Conservation (phyloP, 2,329 filamentous ascomycete genomes). For the Akanthomyces dipterigenus region DNA sequence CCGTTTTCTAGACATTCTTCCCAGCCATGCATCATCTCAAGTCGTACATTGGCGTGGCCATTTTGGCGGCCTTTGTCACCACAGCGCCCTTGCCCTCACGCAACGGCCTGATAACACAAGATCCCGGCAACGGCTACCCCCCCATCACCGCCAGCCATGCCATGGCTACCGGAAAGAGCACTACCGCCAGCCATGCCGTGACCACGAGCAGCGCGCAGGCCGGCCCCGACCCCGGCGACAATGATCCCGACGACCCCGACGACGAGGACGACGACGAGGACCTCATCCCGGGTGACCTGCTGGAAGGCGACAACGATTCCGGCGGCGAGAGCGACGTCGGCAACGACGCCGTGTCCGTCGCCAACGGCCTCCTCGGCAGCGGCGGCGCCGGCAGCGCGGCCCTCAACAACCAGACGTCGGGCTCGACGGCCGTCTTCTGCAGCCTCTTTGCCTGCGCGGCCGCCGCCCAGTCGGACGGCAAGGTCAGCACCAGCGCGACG, state of each 20-base stretch:
- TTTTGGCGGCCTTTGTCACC: not conserved
- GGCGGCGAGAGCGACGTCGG: not conserved
- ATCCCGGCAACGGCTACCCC: not conserved
- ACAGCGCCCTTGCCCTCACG: not conserved
- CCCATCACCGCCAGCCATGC: not conserved
- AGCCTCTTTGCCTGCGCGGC: constrained; percentile 2
- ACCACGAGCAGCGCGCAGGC: not conserved
- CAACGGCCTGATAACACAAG: not conserved
- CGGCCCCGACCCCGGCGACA: not conserved
- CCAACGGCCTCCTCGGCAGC: constrained; percentile 4
- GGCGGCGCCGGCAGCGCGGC: not conserved
- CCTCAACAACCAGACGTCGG: not conserved
- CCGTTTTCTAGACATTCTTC: too few species aligned
- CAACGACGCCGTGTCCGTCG: constrained; percentile 2
- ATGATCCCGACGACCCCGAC: not conserved
- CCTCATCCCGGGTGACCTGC: not conserved
- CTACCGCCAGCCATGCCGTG: too few species aligned
- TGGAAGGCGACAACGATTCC: constrained; percentile 2
- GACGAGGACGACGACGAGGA: not conserved
- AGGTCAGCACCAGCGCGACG: constrained; percentile 2
- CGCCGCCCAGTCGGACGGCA: not conserved
- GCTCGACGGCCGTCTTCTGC: not conserved
- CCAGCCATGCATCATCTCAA: not conserved
- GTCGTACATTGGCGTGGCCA: not conserved
- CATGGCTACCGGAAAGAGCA: too few species aligned